A percentile compares a stretch with the other conserved stretches of the same genome.
Evolutionary conservation across 345 rosid genomes (phyloP).

Genomic region (Orychophragmus violaceus): DNA sequence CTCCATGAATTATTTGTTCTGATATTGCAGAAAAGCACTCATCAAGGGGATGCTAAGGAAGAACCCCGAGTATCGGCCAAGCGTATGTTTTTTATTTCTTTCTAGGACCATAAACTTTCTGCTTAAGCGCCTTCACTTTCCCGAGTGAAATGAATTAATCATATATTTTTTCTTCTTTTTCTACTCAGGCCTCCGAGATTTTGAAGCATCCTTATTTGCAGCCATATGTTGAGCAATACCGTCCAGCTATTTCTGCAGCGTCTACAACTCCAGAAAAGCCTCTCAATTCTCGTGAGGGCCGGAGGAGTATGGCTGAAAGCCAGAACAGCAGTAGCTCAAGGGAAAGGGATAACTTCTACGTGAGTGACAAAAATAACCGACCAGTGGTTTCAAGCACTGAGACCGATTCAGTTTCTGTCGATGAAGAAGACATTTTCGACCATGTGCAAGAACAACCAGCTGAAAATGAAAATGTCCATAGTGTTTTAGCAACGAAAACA

Average conservation of each 20-base stretch:
- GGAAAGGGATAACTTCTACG: slow-evolving; percentile 70
- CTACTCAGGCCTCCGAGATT: slow-evolving; percentile 78
- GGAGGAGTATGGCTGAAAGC: slow-evolving; percentile 81
- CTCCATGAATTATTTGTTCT: background rate
- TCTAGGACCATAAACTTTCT: slow-evolving; percentile 7
- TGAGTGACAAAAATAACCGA: slow-evolving; percentile 41
- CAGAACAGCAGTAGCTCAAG: slow-evolving; percentile 84
- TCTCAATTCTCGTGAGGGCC: slow-evolving; percentile 37
- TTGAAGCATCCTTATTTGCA: slow-evolving; percentile 97
- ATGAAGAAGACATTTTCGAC: slow-evolving; percentile 54
- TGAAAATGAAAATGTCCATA: slow-evolving; percentile 39
- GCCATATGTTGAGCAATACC: slow-evolving; percentile 75
- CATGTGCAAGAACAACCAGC: slow-evolving; percentile 37
- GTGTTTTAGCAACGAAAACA: slow-evolving; percentile 36
- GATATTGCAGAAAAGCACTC: slow-evolving; percentile 61
- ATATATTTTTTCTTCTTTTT: slow-evolving; percentile 11
- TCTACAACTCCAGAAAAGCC: slow-evolving; percentile 51
- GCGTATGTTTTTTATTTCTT: slow-evolving; percentile 40
- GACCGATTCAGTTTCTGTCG: slow-evolving; percentile 48
- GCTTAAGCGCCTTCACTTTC: slow-evolving; percentile 11
- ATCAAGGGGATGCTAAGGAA: slow-evolving; percentile 97
- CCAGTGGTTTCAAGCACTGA: slow-evolving; percentile 38
- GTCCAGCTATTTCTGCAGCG: slow-evolving; percentile 46
- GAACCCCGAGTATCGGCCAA: slow-evolving; percentile 96
- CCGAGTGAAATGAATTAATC: slow-evolving; percentile 16